Conservation (phyloP, 78 protist species). For the Diacronema lutheri region DNA sequence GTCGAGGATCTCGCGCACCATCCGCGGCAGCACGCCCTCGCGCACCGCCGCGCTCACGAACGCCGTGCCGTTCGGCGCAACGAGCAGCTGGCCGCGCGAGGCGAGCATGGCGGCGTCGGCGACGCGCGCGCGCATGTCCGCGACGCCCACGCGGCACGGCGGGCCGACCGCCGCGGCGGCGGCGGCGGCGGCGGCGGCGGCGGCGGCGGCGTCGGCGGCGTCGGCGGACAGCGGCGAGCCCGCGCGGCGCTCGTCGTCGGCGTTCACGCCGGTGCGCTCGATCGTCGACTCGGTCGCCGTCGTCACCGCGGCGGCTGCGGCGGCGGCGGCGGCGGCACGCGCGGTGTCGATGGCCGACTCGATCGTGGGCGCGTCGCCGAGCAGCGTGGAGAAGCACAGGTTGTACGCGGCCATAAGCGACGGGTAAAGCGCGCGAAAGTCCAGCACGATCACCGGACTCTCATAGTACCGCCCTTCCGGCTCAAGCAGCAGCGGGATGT, state of each 20-base stretch:
- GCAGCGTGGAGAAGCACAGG: conserved; percentile 82
- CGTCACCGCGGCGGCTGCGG: no score
- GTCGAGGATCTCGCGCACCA: conserved; percentile 87
- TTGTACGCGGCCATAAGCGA: conserved; percentile 94
- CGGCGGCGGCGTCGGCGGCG: no score
- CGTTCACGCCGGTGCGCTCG: not conserved
- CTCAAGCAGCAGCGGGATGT: conserved; percentile 89
- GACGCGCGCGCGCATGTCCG: not conserved
- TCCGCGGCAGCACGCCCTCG: conserved; percentile 84
- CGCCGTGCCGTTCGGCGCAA: conserved; percentile 76
- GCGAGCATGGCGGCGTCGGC: not conserved
- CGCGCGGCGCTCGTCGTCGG: no score
- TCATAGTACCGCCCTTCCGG: conserved; percentile 73
- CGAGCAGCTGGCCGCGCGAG: not conserved
- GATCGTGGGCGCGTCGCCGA: conserved; percentile 52
- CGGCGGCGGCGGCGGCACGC: no score
- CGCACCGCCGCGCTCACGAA: conserved; percentile 34
- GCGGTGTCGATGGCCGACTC: no score
- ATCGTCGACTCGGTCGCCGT: no score
- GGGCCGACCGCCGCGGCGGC: no score
- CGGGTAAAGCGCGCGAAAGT: conserved; percentile 94
- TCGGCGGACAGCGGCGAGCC: no score
- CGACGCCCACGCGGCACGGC: no score
- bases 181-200: no score
- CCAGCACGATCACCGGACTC: conserved; percentile 90